A percentile compares a stretch with the other conserved stretches of the same genome.
These are phyloP conservation scores for Amaranthus tricolor DNA, from an alignment of 179 eudicot species.

Conservation along the genomic window DNA sequence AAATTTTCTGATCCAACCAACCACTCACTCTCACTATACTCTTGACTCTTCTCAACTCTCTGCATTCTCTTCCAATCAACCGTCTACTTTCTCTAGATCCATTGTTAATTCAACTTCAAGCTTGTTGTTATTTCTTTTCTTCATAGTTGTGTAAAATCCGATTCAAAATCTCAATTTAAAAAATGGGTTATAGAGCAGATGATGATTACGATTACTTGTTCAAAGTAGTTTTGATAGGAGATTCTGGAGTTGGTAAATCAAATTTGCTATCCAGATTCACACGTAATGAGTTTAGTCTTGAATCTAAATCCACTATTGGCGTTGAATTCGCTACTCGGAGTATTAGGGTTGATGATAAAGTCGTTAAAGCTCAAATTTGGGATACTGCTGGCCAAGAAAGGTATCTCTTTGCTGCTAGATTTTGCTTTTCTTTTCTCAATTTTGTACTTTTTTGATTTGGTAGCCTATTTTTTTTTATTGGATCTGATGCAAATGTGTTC, in stretches of 20 bases:
- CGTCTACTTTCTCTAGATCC: not conserved
- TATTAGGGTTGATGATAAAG: slow-evolving; percentile 46
- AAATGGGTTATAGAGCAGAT: slow-evolving; percentile 53
- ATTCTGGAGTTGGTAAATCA: slow-evolving; percentile 48
- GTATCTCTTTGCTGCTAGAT: slow-evolving; percentile 7
- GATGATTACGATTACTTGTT: slow-evolving; percentile 54
- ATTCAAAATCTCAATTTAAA: not conserved
- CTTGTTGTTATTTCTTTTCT: too few relatives aligned
- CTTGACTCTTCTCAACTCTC: not conserved
- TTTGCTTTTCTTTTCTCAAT: not conserved
- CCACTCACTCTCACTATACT: not conserved
- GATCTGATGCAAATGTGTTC: not conserved
- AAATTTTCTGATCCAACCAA: slow-evolving; percentile 5
- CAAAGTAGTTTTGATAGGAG: slow-evolving; percentile 50
- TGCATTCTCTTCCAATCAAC: not conserved
- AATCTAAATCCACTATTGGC: slow-evolving; percentile 53
- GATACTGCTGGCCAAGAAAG: slow-evolving; percentile 48
- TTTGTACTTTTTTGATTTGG: not conserved
- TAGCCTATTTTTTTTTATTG: not conserved
- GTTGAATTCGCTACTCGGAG: slow-evolving; percentile 56
- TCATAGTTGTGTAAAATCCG: too few relatives aligned
- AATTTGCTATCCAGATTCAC: slow-evolving; percentile 46
- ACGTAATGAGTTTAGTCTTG: slow-evolving; percentile 47
- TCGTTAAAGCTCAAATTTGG: slow-evolving; percentile 54
- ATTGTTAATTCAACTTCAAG: not conserved